Percentiles rank a stretch among this genome's conserved stretches.
phyloP scores from a whole-genome alignment of 345 rosid species.

The Orychophragmus violaceus region DNA sequence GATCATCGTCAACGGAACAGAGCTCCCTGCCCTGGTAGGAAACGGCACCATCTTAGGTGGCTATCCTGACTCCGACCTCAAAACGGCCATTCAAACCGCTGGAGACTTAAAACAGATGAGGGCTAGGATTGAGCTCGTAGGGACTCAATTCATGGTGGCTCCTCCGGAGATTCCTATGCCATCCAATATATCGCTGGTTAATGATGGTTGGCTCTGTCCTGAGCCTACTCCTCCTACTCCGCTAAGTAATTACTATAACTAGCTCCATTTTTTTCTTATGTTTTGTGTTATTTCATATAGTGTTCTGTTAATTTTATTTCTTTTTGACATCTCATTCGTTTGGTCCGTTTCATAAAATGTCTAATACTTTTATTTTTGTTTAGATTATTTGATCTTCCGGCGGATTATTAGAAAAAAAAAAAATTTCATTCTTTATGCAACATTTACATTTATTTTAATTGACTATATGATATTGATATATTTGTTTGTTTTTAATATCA shows the following conservation, averaged over 20 bases:
- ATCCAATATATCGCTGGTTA: slow-evolving; percentile 52
- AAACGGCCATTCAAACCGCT: slow-evolving; percentile 81
- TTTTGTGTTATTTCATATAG: not conserved
- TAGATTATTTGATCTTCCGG: not conserved
- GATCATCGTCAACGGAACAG: slow-evolving; percentile 61
- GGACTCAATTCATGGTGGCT: slow-evolving; percentile 81
- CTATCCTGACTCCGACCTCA: slow-evolving; percentile 60
- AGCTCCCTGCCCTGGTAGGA: slow-evolving; percentile 64
- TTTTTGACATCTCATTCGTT: not conserved
- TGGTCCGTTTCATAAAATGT: not conserved
- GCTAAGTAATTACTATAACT: slow-evolving; percentile 7
- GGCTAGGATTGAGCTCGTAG: slow-evolving; percentile 53
- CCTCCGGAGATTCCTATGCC: slow-evolving; percentile 66
- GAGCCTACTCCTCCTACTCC: slow-evolving; percentile 28
- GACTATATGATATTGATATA: not conserved
- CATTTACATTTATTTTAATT: not conserved
- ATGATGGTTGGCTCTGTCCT: slow-evolving; percentile 81
- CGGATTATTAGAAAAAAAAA: too few species aligned
- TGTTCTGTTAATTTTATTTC: not conserved
- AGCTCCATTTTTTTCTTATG: not conserved
- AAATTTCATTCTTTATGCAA: not conserved
- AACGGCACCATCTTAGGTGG: slow-evolving; percentile 84
- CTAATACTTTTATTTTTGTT: not conserved
- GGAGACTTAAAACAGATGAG: slow-evolving; percentile 79
- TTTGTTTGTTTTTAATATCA: not conserved